A percentile compares a stretch with the other conserved stretches of the same genome.
phyloP scores from a whole-genome alignment of 1,284 basidiomycete genomes.

The Pascua guehoae region DNA sequence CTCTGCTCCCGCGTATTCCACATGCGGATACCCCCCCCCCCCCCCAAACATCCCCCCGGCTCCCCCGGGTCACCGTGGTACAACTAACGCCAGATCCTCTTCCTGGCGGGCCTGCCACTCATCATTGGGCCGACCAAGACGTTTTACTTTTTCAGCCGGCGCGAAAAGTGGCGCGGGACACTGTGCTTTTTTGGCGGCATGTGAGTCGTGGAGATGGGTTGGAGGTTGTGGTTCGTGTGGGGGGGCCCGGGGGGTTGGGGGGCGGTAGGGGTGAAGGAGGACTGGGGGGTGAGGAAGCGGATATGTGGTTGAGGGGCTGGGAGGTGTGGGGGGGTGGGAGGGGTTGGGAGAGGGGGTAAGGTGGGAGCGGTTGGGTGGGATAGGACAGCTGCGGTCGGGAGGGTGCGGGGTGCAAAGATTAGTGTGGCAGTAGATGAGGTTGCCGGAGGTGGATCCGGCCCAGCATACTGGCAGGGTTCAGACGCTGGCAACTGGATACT shows the following conservation, averaged over 20 bases:
- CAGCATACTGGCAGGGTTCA: too few relatives aligned
- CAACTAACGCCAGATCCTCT: conserved; percentile 65
- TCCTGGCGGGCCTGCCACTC: conserved; percentile 83
- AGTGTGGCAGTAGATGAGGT: too few relatives aligned
- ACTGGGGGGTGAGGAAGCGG: background rate
- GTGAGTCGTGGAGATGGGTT: too few relatives aligned
- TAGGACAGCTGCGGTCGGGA: too few relatives aligned
- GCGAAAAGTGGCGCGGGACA: conserved; percentile 93
- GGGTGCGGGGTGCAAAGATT: too few relatives aligned
- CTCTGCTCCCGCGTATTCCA: background rate
- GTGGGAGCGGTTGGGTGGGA: too few relatives aligned
- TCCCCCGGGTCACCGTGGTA: background rate
- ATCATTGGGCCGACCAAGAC: conserved; percentile 96
- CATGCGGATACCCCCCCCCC: background rate
- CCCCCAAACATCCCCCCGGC: background rate
- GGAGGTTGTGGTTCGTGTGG: too few relatives aligned
- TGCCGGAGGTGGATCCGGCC: too few relatives aligned
- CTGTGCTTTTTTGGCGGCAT: conserved; percentile 87
- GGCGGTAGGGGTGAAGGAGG: background rate
- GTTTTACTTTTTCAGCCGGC: conserved; percentile 95
- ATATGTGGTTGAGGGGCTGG: background rate
- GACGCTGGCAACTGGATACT: too few relatives aligned
- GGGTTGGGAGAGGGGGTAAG: too few relatives aligned
- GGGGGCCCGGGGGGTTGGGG: background rate
- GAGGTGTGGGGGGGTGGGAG: too few relatives aligned